phyloP scores from a whole-genome alignment of 2,329 filamentous ascomycete species.

The Paecilomyces fulvus region DNA sequence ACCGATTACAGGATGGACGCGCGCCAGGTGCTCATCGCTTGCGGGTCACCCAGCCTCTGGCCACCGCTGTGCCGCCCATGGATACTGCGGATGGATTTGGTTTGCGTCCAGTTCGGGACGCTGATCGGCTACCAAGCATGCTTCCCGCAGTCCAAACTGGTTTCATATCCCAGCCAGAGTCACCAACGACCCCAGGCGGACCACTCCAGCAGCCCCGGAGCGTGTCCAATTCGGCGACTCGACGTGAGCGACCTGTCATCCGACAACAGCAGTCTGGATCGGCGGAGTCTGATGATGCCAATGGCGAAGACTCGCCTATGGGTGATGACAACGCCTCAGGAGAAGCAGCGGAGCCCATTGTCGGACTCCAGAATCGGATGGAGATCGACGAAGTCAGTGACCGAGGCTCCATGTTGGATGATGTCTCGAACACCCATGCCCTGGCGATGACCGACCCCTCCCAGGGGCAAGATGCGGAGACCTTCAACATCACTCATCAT shows the following conservation, averaged over 20 bases:
- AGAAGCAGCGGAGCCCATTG: slow-evolving; percentile 57
- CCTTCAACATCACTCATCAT: slow-evolving; percentile 89
- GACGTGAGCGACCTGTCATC: slow-evolving; percentile 71
- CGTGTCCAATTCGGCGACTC: slow-evolving; percentile 46
- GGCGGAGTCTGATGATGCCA: slow-evolving; percentile 79
- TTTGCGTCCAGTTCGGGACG: slow-evolving; percentile 68
- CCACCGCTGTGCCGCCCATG: slow-evolving; percentile 57
- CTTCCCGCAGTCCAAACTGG: slow-evolving; percentile 59
- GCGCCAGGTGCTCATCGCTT: slow-evolving; percentile 41
- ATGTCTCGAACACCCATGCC: slow-evolving; percentile 60
- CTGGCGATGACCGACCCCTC: slow-evolving; percentile 71
- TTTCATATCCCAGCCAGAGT: slow-evolving; percentile 80
- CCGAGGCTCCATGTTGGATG: slow-evolving; percentile 67
- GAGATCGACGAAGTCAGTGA: slow-evolving; percentile 84
- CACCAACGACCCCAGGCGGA: slow-evolving; percentile 74
- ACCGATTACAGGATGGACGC: slow-evolving; percentile 35
- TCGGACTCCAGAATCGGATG: slow-evolving; percentile 72
- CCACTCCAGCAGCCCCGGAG: slow-evolving; percentile 49
- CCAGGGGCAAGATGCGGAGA: slow-evolving; percentile 76
- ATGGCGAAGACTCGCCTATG: slow-evolving; percentile 71
- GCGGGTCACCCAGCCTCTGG: slow-evolving; percentile 57
- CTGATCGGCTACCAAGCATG: slow-evolving; percentile 78
- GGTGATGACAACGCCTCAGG: slow-evolving; percentile 51
- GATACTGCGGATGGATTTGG: slow-evolving; percentile 64
- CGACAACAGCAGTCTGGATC: slow-evolving; percentile 79